These are phyloP conservation scores for Schizochytrium sp. DNA, from an alignment of 108 stramenopile species.

Conservation along the genomic window DNA sequence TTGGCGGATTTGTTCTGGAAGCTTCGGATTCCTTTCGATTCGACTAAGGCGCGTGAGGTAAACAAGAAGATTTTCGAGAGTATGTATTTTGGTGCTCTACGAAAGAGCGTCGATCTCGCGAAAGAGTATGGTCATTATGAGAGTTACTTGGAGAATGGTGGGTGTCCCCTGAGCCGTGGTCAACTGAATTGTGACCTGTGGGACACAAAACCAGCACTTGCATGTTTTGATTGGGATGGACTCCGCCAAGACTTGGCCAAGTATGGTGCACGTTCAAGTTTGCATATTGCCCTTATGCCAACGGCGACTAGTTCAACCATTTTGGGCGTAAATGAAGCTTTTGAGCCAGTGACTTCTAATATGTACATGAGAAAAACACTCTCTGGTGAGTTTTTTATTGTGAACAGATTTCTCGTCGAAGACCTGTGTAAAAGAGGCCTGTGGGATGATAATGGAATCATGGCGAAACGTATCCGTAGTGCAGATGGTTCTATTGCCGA, in stretches of 20 bases:
- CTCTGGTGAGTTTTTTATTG: conserved; percentile 95
- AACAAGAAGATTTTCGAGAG: conserved; percentile 79
- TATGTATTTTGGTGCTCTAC: conserved; percentile 81
- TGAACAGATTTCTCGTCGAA: conserved; percentile 92
- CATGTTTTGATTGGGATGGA: conserved; percentile 88
- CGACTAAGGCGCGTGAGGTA: conserved; percentile 83
- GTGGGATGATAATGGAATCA: conserved; percentile 82
- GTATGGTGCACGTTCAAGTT: conserved; percentile 89
- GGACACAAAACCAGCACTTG: conserved; percentile 79
- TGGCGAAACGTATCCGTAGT: conserved; percentile 92
- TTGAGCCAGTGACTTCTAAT: conserved; percentile 96
- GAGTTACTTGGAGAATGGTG: conserved; percentile 77
- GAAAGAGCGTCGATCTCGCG: conserved; percentile 92
- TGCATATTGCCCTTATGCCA: conserved; percentile 81
- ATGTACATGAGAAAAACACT: conserved; percentile 93
- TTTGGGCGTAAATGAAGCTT: conserved; percentile 95
- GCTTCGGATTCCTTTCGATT: conserved; percentile 90
- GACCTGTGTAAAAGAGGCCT: conserved; percentile 93
- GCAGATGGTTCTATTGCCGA: conserved; percentile 89
- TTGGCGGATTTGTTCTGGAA: conserved; percentile 93
- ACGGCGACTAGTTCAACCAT: conserved; percentile 85
- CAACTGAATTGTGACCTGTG: conserved; percentile 92
- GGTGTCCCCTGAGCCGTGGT: conserved; percentile 90
- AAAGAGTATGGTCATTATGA: conserved; percentile 85
- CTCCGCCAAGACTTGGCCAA: conserved; percentile 82